These are phyloP conservation scores for Colletotrichum spaethianum DNA, from an alignment of 2,329 filamentous ascomycete species.

Conservation along the genomic window DNA sequence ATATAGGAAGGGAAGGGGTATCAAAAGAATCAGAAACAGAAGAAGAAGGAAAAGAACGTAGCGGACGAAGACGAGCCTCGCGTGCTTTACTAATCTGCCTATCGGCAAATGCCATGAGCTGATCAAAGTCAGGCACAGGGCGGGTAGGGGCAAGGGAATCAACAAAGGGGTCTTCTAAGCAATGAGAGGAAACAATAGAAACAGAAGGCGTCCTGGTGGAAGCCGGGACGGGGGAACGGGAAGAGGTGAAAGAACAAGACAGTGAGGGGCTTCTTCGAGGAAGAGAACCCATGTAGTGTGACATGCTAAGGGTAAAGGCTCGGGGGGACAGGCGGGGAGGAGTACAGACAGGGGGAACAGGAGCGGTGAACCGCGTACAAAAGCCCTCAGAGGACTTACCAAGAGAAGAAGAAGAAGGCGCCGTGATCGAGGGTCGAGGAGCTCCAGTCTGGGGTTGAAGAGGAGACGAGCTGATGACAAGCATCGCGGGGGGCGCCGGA, in stretches of 20 bases:
- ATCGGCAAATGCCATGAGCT: conserved; percentile 20
- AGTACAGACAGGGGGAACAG: not conserved
- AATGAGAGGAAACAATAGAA: not conserved
- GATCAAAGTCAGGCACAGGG: conserved; percentile 12
- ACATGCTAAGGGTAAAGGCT: conserved; percentile 19
- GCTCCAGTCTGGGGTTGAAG: conserved; percentile 1
- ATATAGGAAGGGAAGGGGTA: not conserved
- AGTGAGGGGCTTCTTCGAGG: not conserved
- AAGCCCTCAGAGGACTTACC: conserved; percentile 13
- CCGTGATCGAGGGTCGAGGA: conserved; percentile 22
- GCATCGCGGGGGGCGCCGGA: conserved; percentile 16
- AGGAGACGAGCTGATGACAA: conserved; percentile 13
- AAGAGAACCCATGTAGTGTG: conserved; percentile 13
- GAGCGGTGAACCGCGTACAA: conserved; percentile 4
- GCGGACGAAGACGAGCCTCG: not conserved
- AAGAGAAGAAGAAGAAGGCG: conserved; percentile 7
- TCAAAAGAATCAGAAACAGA: not conserved
- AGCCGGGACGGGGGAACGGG: not conserved
- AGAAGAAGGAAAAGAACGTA: not conserved
- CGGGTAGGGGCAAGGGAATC: not conserved
- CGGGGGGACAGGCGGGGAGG: conserved; percentile 11
- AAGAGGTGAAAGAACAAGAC: not conserved
- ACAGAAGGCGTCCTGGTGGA: not conserved
- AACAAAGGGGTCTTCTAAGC: not conserved
- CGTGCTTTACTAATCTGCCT: conserved; percentile 4